A percentile compares a stretch with the other conserved stretches of the same genome.
Conservation (phyloP, 2,329 filamentous ascomycete species). For the Verticillium tricorpus region DNA sequence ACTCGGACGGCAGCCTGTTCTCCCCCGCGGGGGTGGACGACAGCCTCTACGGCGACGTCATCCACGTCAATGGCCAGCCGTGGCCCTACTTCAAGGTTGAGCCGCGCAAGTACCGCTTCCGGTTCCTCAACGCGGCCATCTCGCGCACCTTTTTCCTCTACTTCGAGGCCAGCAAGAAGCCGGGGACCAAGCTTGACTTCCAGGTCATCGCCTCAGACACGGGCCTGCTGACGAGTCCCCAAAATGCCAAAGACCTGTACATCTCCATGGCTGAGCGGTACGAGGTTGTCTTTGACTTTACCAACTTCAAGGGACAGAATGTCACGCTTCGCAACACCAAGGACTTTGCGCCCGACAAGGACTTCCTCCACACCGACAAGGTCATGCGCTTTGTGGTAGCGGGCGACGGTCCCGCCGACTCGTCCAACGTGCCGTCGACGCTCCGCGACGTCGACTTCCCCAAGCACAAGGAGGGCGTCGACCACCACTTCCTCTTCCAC, state of each 20-base stretch:
- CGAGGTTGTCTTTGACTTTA: conserved; percentile 46
- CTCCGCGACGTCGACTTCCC: conserved; percentile 15
- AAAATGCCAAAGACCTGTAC: conserved; percentile 32
- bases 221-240: conserved; percentile 38
- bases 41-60: conserved; percentile 46
- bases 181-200: conserved; percentile 29
- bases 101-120: conserved; percentile 49
- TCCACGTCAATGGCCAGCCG: conserved; percentile 49
- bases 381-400: conserved; percentile 40
- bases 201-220: conserved; percentile 44
- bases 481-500: conserved; percentile 13
- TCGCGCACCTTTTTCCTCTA: conserved; percentile 38
- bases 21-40: conserved; percentile 30
- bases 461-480: conserved; percentile 5
- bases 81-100: conserved; percentile 50
- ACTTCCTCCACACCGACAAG: conserved; percentile 40
- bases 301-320: conserved; percentile 39
- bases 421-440: conserved; percentile 12
- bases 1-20: conserved; percentile 36
- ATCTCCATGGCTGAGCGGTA: conserved; percentile 49
- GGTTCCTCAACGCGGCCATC: conserved; percentile 40
- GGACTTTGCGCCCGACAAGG: conserved; percentile 31
- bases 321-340: conserved; percentile 40
- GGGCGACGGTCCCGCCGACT: conserved; percentile 21
- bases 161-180: conserved; percentile 19